Evolutionary conservation across 2,329 filamentous ascomycete genomes (phyloP), one percentile per base, ranked within the genome.

Genomic region (Esteya vermicola): DNA sequence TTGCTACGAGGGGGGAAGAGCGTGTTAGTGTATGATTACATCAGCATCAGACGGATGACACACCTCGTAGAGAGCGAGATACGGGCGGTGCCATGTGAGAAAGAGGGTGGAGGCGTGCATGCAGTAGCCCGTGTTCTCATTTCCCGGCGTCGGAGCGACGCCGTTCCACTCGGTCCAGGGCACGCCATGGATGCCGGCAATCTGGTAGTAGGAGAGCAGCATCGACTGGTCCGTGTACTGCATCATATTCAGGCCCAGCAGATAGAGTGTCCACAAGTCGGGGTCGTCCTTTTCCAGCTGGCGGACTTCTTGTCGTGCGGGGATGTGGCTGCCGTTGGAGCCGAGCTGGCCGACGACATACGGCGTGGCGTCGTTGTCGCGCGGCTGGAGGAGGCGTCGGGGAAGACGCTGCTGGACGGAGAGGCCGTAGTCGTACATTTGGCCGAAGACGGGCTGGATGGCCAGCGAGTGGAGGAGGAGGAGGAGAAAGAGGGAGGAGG

Each of bases 11-110:
- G 9, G 5, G n/a, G 28, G 10, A 9, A 6, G 38, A 6, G 28
- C 2, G n/a, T 26, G 39, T 45, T 21, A 45, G n/a, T n/a, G 32
- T 13, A 16, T 21, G 16, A 3, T n/a, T 3, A 8, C 13, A 7
- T 14, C 14, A 8, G 14, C n/a, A 14, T n/a, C 9, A 4, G 16
- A 13, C 3, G 18, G 9, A 20, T 10, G 7, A 19, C 53, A 39
- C 53, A 70, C 72, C 63, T 76, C 72, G 42, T 72, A 72, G 38
- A 75, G 55, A 23, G 66, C 69, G 43, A 91, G 63, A 56, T 89
- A 93, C 1, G 84, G 81, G 37, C 85, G 73, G 64, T 93, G 85
- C 85, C 85, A 93, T 30, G 78, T 70, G 30, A 80, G 74, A 54
- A 93, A 91, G 14, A 91, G 62, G 31, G 79, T 74, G 2, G 81